Percentiles rank a stretch among this genome's conserved stretches.
These are phyloP conservation scores for Strobilomyces dryophilus DNA, from an alignment of 768 basidiomycete species.

Conservation along the genomic window DNA sequence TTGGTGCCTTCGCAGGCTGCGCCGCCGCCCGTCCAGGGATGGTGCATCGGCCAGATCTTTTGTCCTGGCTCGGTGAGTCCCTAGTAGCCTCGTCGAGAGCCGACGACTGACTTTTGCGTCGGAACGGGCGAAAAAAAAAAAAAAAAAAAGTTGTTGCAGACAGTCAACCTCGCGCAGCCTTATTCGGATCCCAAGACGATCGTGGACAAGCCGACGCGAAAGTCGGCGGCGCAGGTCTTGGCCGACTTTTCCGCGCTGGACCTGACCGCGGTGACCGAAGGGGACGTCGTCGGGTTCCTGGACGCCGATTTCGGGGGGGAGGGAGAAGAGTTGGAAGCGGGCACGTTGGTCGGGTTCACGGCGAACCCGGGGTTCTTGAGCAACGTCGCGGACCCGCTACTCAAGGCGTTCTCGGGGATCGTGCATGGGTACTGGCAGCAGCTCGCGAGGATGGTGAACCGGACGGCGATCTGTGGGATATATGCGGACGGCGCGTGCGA, in stretches of 20 bases:
- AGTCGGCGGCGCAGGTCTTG: conserved; percentile 60
- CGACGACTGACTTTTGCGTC: not conserved
- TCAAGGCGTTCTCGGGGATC: conserved; percentile 68
- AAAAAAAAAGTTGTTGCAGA: conserved; percentile 64
- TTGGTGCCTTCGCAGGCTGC: conserved; percentile 62
- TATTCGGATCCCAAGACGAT: conserved; percentile 85
- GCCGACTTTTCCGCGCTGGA: conserved; percentile 53
- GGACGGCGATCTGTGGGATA: conserved; percentile 57
- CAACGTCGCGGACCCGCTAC: conserved; percentile 64
- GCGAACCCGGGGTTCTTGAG: conserved; percentile 61
- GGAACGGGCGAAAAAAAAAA: too few species aligned
- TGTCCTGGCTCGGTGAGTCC: conserved; percentile 67
- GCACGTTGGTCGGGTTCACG: conserved; percentile 59
- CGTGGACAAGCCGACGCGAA: conserved; percentile 83
- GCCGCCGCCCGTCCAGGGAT: conserved; percentile 64
- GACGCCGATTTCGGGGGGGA: conserved; percentile 78
- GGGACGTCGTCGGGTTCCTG: conserved; percentile 63
- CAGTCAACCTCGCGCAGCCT: conserved; percentile 72
- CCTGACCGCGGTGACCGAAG: conserved; percentile 49
- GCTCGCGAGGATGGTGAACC: conserved; percentile 73
- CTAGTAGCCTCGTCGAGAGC: too few species aligned
- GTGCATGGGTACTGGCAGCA: conserved; percentile 86
- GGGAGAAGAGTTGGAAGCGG: conserved; percentile 73
- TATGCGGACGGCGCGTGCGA: conserved; percentile 55
- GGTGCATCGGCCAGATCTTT: conserved; percentile 78